Conservation (phyloP, 208 protist genomes). For the Kentomonas sorsogonicus region DNA sequence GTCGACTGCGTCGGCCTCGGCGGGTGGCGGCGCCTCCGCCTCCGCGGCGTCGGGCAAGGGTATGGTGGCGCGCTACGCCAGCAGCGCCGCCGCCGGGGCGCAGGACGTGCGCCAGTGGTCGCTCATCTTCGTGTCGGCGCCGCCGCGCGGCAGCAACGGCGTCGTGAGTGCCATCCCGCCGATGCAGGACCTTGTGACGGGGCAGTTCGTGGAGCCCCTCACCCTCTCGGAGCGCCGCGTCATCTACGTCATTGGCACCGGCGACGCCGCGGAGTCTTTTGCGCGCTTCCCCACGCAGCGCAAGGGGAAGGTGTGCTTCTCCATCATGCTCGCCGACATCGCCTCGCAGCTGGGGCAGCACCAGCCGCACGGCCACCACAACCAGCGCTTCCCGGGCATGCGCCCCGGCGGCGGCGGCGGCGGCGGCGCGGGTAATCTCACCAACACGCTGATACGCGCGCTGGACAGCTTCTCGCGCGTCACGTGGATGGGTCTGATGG, state of each 20-base stretch:
- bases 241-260: conserved; percentile 85
- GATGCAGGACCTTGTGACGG: conserved; percentile 85
- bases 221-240: conserved; percentile 61
- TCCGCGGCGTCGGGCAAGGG: background rate
- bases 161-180: conserved; percentile 54
- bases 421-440: too few relatives aligned
- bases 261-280: conserved; percentile 68
- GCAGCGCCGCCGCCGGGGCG: background rate
- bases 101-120: conserved; percentile 21
- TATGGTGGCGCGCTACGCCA: background rate
- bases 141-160: conserved; percentile 26
- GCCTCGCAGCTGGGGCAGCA: conserved; percentile 71
- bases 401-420: too few relatives aligned
- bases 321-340: conserved; percentile 81
- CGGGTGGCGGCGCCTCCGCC: background rate
- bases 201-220: conserved; percentile 84
- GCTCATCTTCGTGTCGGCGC: conserved; percentile 72
- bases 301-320: conserved; percentile 68
- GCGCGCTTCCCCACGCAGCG: conserved; percentile 59
- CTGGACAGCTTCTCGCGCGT: conserved; percentile 80
- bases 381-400: conserved; percentile 43
- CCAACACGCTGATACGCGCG: conserved; percentile 56
- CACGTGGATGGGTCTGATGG: conserved; percentile 85
- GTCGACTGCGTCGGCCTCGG: too few relatives aligned
- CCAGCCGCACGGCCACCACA: too few relatives aligned